phyloP scores from a whole-genome alignment of 768 basidiomycete species.

The Kondoa subrosea region DNA sequence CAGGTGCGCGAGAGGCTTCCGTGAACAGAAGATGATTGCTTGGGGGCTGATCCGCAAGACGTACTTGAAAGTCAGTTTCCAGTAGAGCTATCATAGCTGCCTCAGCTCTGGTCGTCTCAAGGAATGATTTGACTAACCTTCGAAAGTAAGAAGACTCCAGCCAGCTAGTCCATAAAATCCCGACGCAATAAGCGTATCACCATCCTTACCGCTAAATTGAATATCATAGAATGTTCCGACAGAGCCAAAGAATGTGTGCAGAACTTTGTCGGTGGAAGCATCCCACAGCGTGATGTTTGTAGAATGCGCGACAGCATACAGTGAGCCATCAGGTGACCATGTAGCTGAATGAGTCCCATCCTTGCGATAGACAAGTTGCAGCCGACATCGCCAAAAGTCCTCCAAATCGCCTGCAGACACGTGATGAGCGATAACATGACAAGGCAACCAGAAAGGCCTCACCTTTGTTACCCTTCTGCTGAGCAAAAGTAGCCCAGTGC shows the following conservation, averaged over 20 bases:
- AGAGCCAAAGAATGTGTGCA: constrained; percentile 39
- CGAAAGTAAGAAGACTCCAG: constrained; percentile 34
- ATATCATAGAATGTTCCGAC: constrained; percentile 28
- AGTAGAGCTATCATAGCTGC: too few species aligned
- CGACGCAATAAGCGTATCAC: constrained; percentile 17
- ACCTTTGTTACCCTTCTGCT: constrained; percentile 28
- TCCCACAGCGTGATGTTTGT: constrained; percentile 58
- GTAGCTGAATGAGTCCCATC: constrained; percentile 40
- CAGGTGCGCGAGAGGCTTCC: too few species aligned
- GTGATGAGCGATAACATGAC: too few species aligned
- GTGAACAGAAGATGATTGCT: too few species aligned
- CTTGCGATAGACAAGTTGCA: constrained; percentile 48
- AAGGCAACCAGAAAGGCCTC: too few species aligned
- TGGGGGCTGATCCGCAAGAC: too few species aligned
- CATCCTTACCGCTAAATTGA: neutral
- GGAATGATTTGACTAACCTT: constrained; percentile 24
- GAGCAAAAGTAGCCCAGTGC: constrained; percentile 51
- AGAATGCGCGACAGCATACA: constrained; percentile 58
- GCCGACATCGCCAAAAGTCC: constrained; percentile 69
- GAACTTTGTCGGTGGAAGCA: constrained; percentile 44
- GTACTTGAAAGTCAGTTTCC: too few species aligned
- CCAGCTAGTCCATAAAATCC: constrained; percentile 26
- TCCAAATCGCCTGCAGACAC: constrained; percentile 10
- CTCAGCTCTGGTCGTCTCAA: too few species aligned
- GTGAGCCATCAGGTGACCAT: constrained; percentile 74